These are phyloP conservation scores for Rhodotorula sp. DNA, from an alignment of 1,284 basidiomycete genomes.

Conservation along the genomic window DNA sequence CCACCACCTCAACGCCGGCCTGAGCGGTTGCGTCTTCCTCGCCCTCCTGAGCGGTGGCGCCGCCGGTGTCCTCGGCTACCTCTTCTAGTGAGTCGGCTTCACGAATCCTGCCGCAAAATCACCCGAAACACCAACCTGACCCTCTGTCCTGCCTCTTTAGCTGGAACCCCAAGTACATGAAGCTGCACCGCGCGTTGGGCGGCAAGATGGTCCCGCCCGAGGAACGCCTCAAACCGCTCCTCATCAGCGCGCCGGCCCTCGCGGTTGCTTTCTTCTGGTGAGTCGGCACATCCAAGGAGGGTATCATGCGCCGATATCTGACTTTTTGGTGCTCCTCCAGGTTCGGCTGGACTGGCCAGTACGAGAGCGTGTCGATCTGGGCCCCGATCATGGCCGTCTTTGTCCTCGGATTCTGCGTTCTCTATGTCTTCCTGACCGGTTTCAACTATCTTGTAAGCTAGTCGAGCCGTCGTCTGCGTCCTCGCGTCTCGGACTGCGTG, in stretches of 20 bases:
- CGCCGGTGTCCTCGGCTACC: constrained; percentile 39
- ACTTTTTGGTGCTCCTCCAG: background rate
- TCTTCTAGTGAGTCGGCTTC: constrained; percentile 32
- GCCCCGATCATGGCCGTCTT: constrained; percentile 33
- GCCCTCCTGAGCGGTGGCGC: constrained; percentile 50
- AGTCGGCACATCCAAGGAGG: background rate
- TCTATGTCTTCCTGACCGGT: constrained; percentile 47
- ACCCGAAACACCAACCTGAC: background rate
- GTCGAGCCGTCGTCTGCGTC: background rate
- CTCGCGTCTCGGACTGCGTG: too few species aligned
- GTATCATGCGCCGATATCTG: too few species aligned
- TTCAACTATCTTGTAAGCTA: constrained; percentile 30
- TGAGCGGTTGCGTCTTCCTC: constrained; percentile 55
- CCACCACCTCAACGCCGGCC: constrained; percentile 54
- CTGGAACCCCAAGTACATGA: constrained; percentile 42
- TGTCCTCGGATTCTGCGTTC: constrained; percentile 29
- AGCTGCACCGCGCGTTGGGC: constrained; percentile 29
- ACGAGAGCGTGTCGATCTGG: constrained; percentile 33
- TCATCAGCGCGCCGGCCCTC: constrained; percentile 47
- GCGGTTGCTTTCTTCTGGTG: constrained; percentile 51
- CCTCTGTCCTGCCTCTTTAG: background rate
- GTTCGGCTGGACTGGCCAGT: constrained; percentile 45
- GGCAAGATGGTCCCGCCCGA: constrained; percentile 45
- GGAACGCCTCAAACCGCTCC: constrained; percentile 42
- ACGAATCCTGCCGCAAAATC: constrained; percentile 9